phyloP scores from a whole-genome alignment of 257 asterid species.

The Anisodus acutangulus region DNA sequence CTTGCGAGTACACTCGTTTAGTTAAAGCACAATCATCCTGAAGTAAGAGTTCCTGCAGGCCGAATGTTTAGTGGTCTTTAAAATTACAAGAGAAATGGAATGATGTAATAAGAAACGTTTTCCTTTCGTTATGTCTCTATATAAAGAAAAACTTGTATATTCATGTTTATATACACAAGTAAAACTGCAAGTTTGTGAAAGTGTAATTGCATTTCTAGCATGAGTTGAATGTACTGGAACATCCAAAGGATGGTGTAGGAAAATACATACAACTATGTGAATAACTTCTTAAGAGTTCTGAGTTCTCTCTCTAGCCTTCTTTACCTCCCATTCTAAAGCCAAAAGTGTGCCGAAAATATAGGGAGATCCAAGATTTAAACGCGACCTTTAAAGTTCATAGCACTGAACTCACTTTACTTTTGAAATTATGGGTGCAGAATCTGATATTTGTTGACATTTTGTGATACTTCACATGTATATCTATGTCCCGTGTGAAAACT shows the following conservation, averaged over 20 bases:
- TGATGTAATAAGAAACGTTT: background rate
- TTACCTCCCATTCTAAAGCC: no score
- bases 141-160: background rate
- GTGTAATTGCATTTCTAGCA: constrained; percentile 14
- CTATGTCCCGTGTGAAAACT: background rate
- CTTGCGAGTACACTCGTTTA: background rate
- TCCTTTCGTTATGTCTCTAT: background rate
- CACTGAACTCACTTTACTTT: background rate
- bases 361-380: background rate
- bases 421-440: background rate
- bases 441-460: background rate
- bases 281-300: background rate
- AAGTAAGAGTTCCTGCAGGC: constrained; percentile 10
- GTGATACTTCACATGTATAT: background rate
- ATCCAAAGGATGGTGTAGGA: background rate
- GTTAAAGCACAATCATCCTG: background rate
- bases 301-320: no score
- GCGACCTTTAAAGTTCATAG: background rate
- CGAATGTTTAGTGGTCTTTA: constrained; percentile 11
- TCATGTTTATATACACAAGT: background rate
- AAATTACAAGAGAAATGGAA: background rate
- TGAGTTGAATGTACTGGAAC: background rate
- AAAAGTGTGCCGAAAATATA: no score
- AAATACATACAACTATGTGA: background rate
- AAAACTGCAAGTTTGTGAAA: background rate